Conservation (phyloP, 1,284 basidiomycete genomes). For the Papiliotrema nemorosa region DNA sequence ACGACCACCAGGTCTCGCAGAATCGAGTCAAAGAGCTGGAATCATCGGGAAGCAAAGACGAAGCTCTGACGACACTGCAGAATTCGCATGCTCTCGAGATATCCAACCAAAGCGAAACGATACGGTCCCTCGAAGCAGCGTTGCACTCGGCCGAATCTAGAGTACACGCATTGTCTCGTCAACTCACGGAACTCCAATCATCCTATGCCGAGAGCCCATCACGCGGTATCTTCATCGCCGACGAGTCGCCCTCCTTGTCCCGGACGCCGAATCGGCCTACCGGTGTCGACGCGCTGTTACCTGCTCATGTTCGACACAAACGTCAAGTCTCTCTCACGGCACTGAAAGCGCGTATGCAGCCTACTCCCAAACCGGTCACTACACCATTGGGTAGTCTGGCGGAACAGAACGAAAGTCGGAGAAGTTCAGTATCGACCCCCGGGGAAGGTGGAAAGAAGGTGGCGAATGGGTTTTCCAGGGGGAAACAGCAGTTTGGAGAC, state of each 20-base stretch:
- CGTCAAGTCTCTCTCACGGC: constrained; percentile 78
- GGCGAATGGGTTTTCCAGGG: not conserved
- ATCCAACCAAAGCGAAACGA: constrained; percentile 68
- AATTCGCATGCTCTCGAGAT: constrained; percentile 64
- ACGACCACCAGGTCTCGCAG: constrained; percentile 5
- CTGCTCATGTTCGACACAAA: constrained; percentile 74
- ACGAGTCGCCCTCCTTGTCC: not conserved
- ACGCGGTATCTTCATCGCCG: constrained; percentile 1
- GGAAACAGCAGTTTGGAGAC: constrained; percentile 43
- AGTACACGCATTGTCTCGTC: constrained; percentile 67
- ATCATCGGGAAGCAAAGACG: not conserved
- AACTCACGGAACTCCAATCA: constrained; percentile 46
- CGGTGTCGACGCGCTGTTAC: constrained; percentile 60
- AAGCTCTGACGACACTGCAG: not conserved
- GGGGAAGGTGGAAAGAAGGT: not conserved
- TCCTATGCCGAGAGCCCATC: constrained; percentile 9
- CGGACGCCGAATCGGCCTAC: not conserved
- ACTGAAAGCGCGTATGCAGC: constrained; percentile 61
- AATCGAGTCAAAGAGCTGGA: not conserved
- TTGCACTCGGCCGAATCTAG: constrained; percentile 68
- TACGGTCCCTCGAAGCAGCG: constrained; percentile 67
- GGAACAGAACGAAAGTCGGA: constrained; percentile 5
- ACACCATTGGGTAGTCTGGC: constrained; percentile 1
- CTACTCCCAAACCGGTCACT: not conserved
- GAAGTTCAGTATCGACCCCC: constrained; percentile 2